A percentile compares a stretch with the other conserved stretches of the same genome.
These are phyloP conservation scores for Fusarium gaditjirri DNA, from an alignment of 2,329 filamentous ascomycete genomes.

Conservation along the genomic window DNA sequence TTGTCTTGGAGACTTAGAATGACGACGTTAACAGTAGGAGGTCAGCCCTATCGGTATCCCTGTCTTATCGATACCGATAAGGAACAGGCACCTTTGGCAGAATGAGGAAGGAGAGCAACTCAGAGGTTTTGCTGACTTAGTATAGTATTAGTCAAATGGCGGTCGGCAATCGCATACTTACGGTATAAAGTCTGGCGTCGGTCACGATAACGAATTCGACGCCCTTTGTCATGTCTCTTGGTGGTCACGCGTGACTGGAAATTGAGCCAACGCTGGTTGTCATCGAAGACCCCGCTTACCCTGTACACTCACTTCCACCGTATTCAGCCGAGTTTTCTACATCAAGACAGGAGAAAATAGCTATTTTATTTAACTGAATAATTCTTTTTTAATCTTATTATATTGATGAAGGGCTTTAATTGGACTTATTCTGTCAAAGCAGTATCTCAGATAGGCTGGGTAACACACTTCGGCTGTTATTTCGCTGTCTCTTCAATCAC, in stretches of 20 bases:
- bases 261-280: neutral
- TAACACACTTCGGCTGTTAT: rapidly evolving
- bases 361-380: rapidly evolving
- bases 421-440: too few species aligned
- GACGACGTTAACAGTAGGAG: too few species aligned
- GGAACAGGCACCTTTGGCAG: rapidly evolving
- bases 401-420: rapidly evolving
- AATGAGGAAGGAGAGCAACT: neutral
- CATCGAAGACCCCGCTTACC: neutral
- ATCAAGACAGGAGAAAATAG: rapidly evolving
- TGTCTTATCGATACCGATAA: neutral
- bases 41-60: neutral
- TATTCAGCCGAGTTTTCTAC: rapidly evolving
- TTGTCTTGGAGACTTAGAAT: neutral
- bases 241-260: neutral
- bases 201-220: neutral
- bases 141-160: neutral
- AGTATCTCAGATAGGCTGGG: rapidly evolving
- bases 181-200: neutral
- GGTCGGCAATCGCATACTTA: neutral
- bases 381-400: rapidly evolving
- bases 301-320: neutral
- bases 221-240: neutral
- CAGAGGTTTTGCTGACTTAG: rapidly evolving
- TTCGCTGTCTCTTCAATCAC: rapidly evolving